These are phyloP conservation scores for Comarum palustre DNA, from an alignment of 306 rosid genomes.

Conservation along the genomic window DNA sequence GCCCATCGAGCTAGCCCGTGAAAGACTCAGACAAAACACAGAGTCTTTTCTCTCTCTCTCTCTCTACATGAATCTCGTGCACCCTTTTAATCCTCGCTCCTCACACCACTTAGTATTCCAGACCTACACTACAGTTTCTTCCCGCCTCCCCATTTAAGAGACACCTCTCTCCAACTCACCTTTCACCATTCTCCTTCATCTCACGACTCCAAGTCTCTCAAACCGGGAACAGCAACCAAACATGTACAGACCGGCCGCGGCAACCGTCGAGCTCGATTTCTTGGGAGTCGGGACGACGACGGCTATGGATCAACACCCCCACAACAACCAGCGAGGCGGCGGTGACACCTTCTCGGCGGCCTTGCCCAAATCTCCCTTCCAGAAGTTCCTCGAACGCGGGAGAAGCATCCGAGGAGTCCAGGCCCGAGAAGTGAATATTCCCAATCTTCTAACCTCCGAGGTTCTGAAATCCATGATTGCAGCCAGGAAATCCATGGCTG, in stretches of 20 bases:
- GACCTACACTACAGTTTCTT: background rate
- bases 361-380: constrained; percentile 37
- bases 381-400: constrained; percentile 41
- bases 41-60: background rate
- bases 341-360: background rate
- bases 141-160: constrained; percentile 6
- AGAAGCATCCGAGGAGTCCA: constrained; percentile 41
- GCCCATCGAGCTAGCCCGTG: background rate
- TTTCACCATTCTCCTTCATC: background rate
- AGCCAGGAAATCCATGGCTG: background rate
- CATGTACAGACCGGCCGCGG: constrained; percentile 21
- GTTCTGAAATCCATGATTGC: constrained; percentile 41
- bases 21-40: background rate
- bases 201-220: background rate
- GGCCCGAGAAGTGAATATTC: background rate
- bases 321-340: background rate
- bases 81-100: background rate
- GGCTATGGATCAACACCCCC: background rate
- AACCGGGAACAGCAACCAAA: background rate
- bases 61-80: constrained; percentile 28
- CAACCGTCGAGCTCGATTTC: constrained; percentile 44
- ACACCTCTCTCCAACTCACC: background rate
- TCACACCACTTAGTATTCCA: background rate
- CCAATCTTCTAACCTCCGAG: constrained; percentile 32
- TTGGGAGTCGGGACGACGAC: constrained; percentile 7